A percentile compares a stretch with the other conserved stretches of the same genome.
Evolutionary conservation across 2,329 filamentous ascomycete genomes (phyloP).

Genomic region (Amphichorda felina): DNA sequence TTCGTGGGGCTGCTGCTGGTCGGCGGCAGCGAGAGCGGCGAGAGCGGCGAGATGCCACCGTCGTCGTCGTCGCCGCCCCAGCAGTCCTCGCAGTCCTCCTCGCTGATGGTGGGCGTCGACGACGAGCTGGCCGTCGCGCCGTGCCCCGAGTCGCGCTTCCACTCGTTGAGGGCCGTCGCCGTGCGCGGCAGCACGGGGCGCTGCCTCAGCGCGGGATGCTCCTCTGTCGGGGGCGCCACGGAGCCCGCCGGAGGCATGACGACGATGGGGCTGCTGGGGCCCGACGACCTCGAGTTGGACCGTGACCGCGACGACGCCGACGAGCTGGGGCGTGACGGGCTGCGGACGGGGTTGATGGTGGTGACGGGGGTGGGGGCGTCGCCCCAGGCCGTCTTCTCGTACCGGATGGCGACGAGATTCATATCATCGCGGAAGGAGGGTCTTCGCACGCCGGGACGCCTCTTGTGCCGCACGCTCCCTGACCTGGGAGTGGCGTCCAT

Average conservation of each 20-base stretch:
- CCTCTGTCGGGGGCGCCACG: constrained; percentile 32
- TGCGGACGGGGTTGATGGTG: constrained; percentile 22
- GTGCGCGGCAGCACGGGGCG: constrained; percentile 10
- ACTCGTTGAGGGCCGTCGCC: constrained; percentile 21
- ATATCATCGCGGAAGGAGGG: constrained; percentile 32
- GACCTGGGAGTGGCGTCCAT: constrained; percentile 9
- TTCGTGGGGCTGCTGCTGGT: too few relatives aligned
- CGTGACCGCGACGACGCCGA: constrained; percentile 4
- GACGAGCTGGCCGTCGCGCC: constrained; percentile 32
- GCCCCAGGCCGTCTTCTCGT: constrained; percentile 39
- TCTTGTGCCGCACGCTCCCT: constrained; percentile 29
- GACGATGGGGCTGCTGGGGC: constrained; percentile 13
- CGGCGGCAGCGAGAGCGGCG: too few relatives aligned
- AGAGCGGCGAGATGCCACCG: not conserved
- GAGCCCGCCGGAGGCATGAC: constrained; percentile 16
- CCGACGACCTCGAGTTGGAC: not conserved
- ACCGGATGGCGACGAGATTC: constrained; percentile 41
- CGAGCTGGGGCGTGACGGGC: constrained; percentile 8
- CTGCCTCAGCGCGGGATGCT: constrained; percentile 38
- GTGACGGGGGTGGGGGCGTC: constrained; percentile 38
- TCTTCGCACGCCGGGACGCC: constrained; percentile 19
- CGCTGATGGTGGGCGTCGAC: constrained; percentile 20
- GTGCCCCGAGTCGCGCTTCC: constrained; percentile 44
- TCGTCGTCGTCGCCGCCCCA: not conserved
- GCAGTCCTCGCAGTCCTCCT: constrained; percentile 13